Evolutionary conservation across 345 rosid genomes (phyloP).

Genomic region (Hirschfeldia incana): DNA sequence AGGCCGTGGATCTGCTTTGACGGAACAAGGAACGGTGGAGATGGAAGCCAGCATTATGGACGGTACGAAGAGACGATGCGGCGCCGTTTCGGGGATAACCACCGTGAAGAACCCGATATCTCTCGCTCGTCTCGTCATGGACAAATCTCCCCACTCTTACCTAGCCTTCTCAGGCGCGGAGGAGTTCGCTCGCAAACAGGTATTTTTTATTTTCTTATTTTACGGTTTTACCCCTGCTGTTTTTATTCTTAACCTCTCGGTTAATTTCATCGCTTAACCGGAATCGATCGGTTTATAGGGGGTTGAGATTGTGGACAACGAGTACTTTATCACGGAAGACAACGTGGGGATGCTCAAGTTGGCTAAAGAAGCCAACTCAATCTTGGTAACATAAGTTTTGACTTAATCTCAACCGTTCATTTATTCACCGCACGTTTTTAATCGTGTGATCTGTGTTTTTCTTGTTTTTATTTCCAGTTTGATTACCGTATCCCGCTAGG

Average conservation of each 20-base stretch:
- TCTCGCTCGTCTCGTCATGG: slow-evolving; percentile 96
- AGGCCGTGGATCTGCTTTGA: slow-evolving; percentile 94
- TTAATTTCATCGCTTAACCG: slow-evolving; percentile 2
- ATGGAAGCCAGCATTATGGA: slow-evolving; percentile 99
- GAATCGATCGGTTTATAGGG: slow-evolving; percentile 47
- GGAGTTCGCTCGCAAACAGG: slow-evolving; percentile 86
- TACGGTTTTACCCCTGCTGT: slow-evolving; percentile 19
- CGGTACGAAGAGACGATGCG: slow-evolving; percentile 80
- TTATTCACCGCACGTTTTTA: slow-evolving; percentile 6
- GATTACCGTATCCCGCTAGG: slow-evolving; percentile 67
- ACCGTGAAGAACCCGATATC: slow-evolving; percentile 88
- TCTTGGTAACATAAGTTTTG: slow-evolving; percentile 53
- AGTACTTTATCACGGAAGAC: slow-evolving; percentile 82
- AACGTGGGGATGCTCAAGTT: slow-evolving; percentile 82
- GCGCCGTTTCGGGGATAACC: slow-evolving; percentile 87
- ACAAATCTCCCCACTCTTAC: slow-evolving; percentile 92
- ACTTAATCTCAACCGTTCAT: slow-evolving; percentile 23
- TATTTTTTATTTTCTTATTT: background rate
- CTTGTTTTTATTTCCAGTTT: background rate
- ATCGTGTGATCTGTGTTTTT: background rate
- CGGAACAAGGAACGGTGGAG: slow-evolving; percentile 87
- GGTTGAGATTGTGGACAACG: slow-evolving; percentile 77
- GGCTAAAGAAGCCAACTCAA: slow-evolving; percentile 90
- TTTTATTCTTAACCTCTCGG: slow-evolving; percentile 11
- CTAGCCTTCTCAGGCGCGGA: slow-evolving; percentile 92